phyloP scores from a whole-genome alignment of 140 eudicot genomes.

The Stevia rebaudiana region DNA sequence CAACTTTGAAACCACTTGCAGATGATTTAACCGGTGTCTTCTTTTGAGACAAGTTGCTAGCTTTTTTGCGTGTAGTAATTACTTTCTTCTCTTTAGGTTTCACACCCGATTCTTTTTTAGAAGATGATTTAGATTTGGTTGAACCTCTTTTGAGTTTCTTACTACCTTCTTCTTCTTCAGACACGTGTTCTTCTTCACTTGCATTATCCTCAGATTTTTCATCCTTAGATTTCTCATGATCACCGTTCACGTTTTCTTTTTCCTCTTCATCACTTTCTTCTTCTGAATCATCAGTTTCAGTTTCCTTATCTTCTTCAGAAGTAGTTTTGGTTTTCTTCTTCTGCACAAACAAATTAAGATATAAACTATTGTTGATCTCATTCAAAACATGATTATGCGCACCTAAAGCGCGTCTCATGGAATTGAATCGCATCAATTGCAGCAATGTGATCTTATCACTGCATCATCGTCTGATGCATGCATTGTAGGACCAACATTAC shows the following conservation, averaged over 20 bases:
- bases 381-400: constrained; percentile 7
- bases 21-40: constrained; percentile 49
- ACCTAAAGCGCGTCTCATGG: no score
- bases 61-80: constrained; percentile 34
- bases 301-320: constrained; percentile 42
- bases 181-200: constrained; percentile 53
- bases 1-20: constrained; percentile 49
- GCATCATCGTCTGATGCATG: no score
- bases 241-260: constrained; percentile 45
- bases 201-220: constrained; percentile 52
- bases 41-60: constrained; percentile 47
- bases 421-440: no score
- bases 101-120: constrained; percentile 41
- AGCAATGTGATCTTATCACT: no score
- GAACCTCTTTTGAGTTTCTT: constrained; percentile 45
- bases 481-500: no score
- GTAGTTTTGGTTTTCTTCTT: constrained; percentile 41
- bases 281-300: constrained; percentile 43
- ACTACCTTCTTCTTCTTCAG: constrained; percentile 62
- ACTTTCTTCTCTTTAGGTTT: constrained; percentile 47
- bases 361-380: not conserved
- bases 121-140: constrained; percentile 41
- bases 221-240: constrained; percentile 53
- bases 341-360: constrained; percentile 25
- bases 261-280: constrained; percentile 44